Conservation (phyloP, 768 basidiomycete species). For the Cytidiella melzeri region DNA sequence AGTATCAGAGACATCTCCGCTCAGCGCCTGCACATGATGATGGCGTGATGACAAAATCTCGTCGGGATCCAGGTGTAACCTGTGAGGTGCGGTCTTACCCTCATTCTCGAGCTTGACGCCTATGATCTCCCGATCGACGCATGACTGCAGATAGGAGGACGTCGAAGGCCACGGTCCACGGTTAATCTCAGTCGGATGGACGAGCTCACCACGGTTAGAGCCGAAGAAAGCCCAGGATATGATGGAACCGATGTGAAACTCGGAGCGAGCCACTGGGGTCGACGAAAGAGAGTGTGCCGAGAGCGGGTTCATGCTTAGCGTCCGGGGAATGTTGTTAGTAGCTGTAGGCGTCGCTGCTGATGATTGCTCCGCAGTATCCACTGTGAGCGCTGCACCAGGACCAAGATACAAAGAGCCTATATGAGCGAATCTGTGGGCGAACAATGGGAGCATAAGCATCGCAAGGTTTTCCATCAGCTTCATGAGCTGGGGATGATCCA, state of each 20-base stretch:
- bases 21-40: conserved; percentile 59
- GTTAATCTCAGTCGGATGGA: conserved; percentile 61
- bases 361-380: background rate
- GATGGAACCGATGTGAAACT: conserved; percentile 70
- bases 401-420: conserved; percentile 73
- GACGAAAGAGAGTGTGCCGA: background rate
- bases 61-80: conserved; percentile 74
- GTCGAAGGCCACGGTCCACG: conserved; percentile 75
- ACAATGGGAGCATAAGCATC: conserved; percentile 61
- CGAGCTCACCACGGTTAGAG: conserved; percentile 68
- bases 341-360: conserved; percentile 20
- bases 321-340: conserved; percentile 8
- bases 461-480: conserved; percentile 65
- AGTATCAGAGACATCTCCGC: conserved; percentile 70
- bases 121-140: conserved; percentile 61
- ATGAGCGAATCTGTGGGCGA: conserved; percentile 67
- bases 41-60: conserved; percentile 68
- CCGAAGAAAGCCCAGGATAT: conserved; percentile 92
- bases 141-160: conserved; percentile 55
- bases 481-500: conserved; percentile 59
- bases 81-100: conserved; percentile 69
- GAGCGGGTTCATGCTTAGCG: conserved; percentile 10
- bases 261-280: conserved; percentile 11
- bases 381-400: conserved; percentile 19
- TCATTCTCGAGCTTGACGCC: conserved; percentile 76